These are phyloP conservation scores for Didymella pomorum DNA, from an alignment of 2,329 filamentous ascomycete genomes.

Conservation along the genomic window DNA sequence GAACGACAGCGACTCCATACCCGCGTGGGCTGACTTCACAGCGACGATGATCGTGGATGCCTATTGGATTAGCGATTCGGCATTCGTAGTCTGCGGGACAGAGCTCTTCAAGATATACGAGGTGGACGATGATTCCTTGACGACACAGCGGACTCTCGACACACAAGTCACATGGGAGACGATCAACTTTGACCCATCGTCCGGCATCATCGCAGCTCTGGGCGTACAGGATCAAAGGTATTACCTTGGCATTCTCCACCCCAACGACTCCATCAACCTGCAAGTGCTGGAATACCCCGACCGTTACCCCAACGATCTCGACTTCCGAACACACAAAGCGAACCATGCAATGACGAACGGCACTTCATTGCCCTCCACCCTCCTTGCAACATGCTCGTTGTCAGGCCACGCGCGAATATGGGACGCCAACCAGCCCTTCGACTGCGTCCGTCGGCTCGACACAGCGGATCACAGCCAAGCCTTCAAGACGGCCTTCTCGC, in stretches of 20 bases:
- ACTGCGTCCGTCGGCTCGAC: conserved; percentile 38
- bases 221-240: conserved; percentile 38
- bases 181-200: conserved; percentile 51
- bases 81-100: conserved; percentile 56
- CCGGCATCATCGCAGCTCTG: conserved; percentile 51
- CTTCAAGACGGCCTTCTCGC: conserved; percentile 55
- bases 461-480: conserved; percentile 48
- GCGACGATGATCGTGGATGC: conserved; percentile 54
- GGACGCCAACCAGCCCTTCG: conserved; percentile 50
- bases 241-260: conserved; percentile 49
- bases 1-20: conserved; percentile 46
- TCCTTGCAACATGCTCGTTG: conserved; percentile 53
- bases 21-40: conserved; percentile 53
- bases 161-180: conserved; percentile 48
- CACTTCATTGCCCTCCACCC: conserved; percentile 32
- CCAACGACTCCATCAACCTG: conserved; percentile 42
- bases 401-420: conserved; percentile 54
- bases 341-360: conserved; percentile 28
- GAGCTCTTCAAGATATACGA: conserved; percentile 51
- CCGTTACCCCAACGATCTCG: conserved; percentile 51
- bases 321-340: conserved; percentile 47
- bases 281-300: conserved; percentile 46
- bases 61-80: conserved; percentile 54
- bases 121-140: conserved; percentile 38
- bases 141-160: conserved; percentile 42